phyloP scores from a whole-genome alignment of 306 rosid genomes.

The Pyrus pyrifolia region DNA sequence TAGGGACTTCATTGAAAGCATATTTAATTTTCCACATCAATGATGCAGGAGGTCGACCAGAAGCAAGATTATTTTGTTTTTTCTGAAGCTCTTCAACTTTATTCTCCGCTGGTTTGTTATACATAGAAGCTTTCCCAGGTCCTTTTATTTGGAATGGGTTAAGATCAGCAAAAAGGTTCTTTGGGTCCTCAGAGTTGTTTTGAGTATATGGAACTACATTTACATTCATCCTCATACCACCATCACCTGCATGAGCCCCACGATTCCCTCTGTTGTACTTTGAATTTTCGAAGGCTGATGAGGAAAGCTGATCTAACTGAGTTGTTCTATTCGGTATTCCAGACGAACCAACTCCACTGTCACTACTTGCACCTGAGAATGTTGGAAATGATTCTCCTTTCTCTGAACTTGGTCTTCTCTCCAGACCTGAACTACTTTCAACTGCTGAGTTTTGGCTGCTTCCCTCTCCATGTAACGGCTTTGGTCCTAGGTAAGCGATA shows the following conservation, averaged over 20 bases:
- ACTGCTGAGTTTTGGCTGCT: slow-evolving; percentile 51
- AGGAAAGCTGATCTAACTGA: slow-evolving; percentile 40
- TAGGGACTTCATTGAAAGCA: slow-evolving; percentile 71
- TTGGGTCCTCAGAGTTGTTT: slow-evolving; percentile 53
- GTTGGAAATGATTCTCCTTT: slow-evolving; percentile 43
- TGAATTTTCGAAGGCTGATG: slow-evolving; percentile 46
- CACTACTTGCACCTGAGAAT: slow-evolving; percentile 35
- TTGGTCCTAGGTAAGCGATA: slow-evolving; percentile 40
- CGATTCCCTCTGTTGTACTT: slow-evolving; percentile 65
- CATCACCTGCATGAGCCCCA: slow-evolving; percentile 59
- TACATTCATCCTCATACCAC: slow-evolving; percentile 61
- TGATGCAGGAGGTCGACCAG: slow-evolving; percentile 61
- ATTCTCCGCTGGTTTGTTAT: slow-evolving; percentile 54
- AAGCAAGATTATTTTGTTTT: slow-evolving; percentile 35
- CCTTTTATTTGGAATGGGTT: slow-evolving; percentile 90
- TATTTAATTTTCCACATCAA: slow-evolving; percentile 74
- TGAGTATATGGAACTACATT: slow-evolving; percentile 81
- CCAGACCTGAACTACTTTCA: slow-evolving; percentile 33
- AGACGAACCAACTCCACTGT: slow-evolving; percentile 45
- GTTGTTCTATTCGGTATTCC: slow-evolving; percentile 28
- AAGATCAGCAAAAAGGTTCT: slow-evolving; percentile 79
- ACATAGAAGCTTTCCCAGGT: slow-evolving; percentile 58
- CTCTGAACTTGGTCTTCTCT: slow-evolving; percentile 43
- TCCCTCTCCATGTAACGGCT: slow-evolving; percentile 62
- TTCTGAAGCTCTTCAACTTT: slow-evolving; percentile 54